A percentile compares a stretch with the other conserved stretches of the same genome.
Evolutionary conservation across 2,329 filamentous ascomycete species (phyloP).

Genomic region (Colletotrichum lini): DNA sequence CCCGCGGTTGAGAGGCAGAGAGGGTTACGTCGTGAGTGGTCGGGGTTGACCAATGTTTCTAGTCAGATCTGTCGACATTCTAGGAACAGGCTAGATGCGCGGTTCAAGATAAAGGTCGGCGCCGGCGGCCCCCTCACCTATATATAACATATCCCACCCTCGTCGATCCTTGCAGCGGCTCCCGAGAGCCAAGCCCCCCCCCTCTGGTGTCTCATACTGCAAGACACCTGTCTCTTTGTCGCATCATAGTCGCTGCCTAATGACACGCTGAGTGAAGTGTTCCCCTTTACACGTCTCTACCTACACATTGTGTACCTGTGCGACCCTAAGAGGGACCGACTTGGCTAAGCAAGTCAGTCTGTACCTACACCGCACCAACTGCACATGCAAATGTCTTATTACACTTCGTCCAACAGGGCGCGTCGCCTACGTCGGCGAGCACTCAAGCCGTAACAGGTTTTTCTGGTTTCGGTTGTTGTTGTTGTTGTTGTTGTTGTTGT

Average conservation of each 20-base stretch:
- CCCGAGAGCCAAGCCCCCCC: neutral
- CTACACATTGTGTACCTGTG: too few relatives aligned
- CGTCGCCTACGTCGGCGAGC: neutral
- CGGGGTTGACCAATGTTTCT: too few relatives aligned
- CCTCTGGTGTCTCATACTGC: neutral
- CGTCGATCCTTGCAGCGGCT: neutral
- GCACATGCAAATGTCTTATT: slow-evolving; percentile 4
- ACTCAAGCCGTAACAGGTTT: too few relatives aligned
- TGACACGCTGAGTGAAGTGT: neutral
- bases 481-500: too few relatives aligned
- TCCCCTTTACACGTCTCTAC: too few relatives aligned
- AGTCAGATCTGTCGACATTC: neutral
- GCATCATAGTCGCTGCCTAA: neutral
- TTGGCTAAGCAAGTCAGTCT: too few relatives aligned
- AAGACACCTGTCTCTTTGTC: neutral
- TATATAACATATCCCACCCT: neutral
- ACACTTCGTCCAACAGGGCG: neutral
- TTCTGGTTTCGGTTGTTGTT: neutral
- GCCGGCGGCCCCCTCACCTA: neutral
- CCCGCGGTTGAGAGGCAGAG: too few relatives aligned
- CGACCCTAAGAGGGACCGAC: too few relatives aligned
- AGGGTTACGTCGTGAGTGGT: too few relatives aligned
- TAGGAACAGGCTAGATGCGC: neutral
- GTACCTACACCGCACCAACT: neutral
- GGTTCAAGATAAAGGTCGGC: too few relatives aligned